These are phyloP conservation scores for Pseudogymnoascus destructans DNA, from an alignment of 2,329 filamentous ascomycete species.

Conservation along the genomic window DNA sequence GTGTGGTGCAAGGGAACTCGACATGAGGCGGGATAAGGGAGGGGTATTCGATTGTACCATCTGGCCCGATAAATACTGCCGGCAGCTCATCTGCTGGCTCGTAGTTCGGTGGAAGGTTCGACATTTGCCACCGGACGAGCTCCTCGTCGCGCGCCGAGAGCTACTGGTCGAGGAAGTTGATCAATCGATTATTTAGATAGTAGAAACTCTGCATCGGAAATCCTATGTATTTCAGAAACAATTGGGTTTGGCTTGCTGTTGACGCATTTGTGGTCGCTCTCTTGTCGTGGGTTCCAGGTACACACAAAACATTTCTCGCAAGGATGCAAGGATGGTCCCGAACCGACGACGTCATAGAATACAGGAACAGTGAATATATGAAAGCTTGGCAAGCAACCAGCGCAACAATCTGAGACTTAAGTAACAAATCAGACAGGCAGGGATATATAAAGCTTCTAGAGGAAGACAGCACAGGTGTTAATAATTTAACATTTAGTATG, in stretches of 20 bases:
- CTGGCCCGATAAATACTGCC: neutral
- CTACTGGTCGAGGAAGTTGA: neutral
- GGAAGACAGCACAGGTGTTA: neutral
- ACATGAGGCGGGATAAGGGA: slow-evolving; percentile 4
- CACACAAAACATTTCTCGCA: neutral
- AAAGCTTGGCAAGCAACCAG: neutral
- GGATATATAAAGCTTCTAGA: neutral
- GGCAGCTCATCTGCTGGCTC: slow-evolving; percentile 3
- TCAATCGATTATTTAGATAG: neutral
- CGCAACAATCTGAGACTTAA: neutral
- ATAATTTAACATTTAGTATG: neutral
- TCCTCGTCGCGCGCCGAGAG: neutral
- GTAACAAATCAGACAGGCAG: neutral
- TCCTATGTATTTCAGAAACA: neutral
- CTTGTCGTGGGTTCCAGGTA: neutral
- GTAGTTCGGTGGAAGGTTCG: neutral
- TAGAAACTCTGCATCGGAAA: neutral
- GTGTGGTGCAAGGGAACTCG: neutral
- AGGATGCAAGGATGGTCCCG: slow-evolving; percentile 1
- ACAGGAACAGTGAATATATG: neutral
- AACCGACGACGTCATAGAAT: neutral
- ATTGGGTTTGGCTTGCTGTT: neutral
- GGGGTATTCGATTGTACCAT: slow-evolving; percentile 4
- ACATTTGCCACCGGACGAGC: neutral
- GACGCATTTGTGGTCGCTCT: neutral